A percentile compares a stretch with the other conserved stretches of the same genome.
phyloP scores from a whole-genome alignment of 2,329 filamentous ascomycete genomes.

The Teratosphaeria gauchensis region DNA sequence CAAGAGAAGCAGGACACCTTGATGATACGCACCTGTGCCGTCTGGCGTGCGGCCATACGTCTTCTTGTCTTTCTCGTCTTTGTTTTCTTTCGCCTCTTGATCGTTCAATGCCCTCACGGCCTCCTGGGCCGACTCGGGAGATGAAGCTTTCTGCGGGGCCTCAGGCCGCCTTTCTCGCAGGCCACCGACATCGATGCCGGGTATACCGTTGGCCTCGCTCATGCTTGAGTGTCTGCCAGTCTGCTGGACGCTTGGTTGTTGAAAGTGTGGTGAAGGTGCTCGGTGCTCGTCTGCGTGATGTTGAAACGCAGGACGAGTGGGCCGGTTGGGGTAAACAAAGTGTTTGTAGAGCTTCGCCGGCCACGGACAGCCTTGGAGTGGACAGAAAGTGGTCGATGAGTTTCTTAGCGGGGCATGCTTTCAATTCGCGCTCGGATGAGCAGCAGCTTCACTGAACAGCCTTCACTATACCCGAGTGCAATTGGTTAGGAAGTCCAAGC shows the following conservation, averaged over 20 bases:
- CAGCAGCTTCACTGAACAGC: not conserved
- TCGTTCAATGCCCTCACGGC: constrained; percentile 43
- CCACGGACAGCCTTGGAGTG: not conserved
- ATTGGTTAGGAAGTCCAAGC: not conserved
- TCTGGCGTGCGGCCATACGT: constrained; percentile 87
- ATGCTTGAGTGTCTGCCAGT: constrained; percentile 6
- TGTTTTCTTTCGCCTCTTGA: constrained; percentile 36
- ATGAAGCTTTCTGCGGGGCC: constrained; percentile 20
- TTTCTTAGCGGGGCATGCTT: not conserved
- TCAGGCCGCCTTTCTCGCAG: constrained; percentile 39
- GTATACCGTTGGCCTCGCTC: constrained; percentile 10
- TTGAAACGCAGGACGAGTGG: not conserved
- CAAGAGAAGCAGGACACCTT: not conserved
- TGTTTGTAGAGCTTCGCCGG: not conserved
- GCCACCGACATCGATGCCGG: constrained; percentile 22
- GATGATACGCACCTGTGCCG: constrained; percentile 63
- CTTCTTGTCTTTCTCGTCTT: constrained; percentile 52
- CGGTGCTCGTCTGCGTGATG: not conserved
- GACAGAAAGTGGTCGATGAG: not conserved
- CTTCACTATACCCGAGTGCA: not conserved
- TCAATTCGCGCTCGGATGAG: not conserved
- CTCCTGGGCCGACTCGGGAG: constrained; percentile 32
- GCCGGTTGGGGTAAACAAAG: not conserved
- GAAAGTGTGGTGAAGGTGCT: constrained; percentile 1
- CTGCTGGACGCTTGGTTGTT: not conserved